Conservation (phyloP, 2,329 filamentous ascomycete species). For the Aspergillus ruber region DNA sequence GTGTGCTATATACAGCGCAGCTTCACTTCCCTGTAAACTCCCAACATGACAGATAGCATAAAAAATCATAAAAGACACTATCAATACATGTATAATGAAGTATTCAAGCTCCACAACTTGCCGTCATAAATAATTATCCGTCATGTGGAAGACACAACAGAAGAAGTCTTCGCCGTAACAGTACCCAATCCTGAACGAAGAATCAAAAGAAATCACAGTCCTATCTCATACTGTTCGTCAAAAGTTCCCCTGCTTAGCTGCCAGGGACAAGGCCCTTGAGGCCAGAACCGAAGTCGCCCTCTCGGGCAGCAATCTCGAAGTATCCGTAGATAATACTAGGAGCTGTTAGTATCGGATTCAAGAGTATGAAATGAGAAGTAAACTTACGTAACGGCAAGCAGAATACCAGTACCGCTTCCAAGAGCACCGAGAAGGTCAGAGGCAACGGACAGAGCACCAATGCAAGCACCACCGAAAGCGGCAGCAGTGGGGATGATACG, state of each 20-base stretch:
- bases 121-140: background rate
- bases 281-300: constrained; percentile 79
- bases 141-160: constrained; percentile 7
- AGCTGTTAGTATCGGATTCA: constrained; percentile 23
- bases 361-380: background rate
- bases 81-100: constrained; percentile 2
- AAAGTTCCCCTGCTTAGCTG: constrained; percentile 29
- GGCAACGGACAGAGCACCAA: constrained; percentile 91
- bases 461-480: constrained; percentile 97
- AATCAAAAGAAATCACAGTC: constrained; percentile 18
- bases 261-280: constrained; percentile 59
- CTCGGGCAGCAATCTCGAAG: constrained; percentile 98
- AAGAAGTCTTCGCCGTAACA: constrained; percentile 14
- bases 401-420: constrained; percentile 93
- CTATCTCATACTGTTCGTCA: constrained; percentile 29
- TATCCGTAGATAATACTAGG: constrained; percentile 95
- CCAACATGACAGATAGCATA: background rate
- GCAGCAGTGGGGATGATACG: constrained; percentile 97
- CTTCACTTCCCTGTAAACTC: constrained; percentile 7
- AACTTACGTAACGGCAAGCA: constrained; percentile 95
- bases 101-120: background rate
- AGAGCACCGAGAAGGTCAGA: constrained; percentile 94
- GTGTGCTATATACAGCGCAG: constrained; percentile 22
- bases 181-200: constrained; percentile 21
- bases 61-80: constrained; percentile 2